Base-by-base conservation (phyloP, 2,329 filamentous ascomycete genomes). In the Zymoseptoria crescenta region DNA sequence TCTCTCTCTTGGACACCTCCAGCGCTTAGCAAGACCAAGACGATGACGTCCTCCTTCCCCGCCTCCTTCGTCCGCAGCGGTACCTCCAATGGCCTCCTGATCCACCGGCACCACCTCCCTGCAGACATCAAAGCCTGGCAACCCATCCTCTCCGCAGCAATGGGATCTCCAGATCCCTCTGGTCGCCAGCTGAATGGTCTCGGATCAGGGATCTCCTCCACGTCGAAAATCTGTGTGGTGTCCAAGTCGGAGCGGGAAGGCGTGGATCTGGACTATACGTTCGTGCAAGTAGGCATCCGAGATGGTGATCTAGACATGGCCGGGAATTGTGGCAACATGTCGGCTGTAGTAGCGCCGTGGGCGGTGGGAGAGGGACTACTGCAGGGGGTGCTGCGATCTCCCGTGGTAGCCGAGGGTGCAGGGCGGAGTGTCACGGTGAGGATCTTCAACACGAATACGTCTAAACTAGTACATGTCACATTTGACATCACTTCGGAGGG, bases 311-410 rank as follows among this genome's bases (percentile, higher is more conserved):
- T 91, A 2, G 87, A 90, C 67, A 80, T 83, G 66, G 83, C 84
- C 0, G 84, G 86, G 24, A 91, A 89, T 66, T 90, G 87, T 69
- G 87, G 87, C n/a, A 90, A 90, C 70, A 87, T 91, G 85, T 83
- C 79, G 5, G 79, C 81, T 49, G 80, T 83, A 0, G 80, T 90
- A 52, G 88, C 87, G 0, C 87, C 87, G 0, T 86, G 83, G 67
- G 84, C 83, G 2, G 75, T 85, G 69, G 74, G 89, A 74, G 71
- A 78, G 24, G 76, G 80, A 2, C 62, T 87, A 1, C 73, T 83
- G 58, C 73, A 57, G 30, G 61, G 71, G 8, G 13, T 13, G 61
- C 67, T 57, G 56, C 74, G 68, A 52, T 71, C 64, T 2, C 68
- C 71, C 20, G 68, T 67, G 8, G 69, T 71, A 21, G 55, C 41